These are phyloP conservation scores for Rhizophagus clarus DNA, from an alignment of 192 early-diverging fungal species.

Conservation along the genomic window DNA sequence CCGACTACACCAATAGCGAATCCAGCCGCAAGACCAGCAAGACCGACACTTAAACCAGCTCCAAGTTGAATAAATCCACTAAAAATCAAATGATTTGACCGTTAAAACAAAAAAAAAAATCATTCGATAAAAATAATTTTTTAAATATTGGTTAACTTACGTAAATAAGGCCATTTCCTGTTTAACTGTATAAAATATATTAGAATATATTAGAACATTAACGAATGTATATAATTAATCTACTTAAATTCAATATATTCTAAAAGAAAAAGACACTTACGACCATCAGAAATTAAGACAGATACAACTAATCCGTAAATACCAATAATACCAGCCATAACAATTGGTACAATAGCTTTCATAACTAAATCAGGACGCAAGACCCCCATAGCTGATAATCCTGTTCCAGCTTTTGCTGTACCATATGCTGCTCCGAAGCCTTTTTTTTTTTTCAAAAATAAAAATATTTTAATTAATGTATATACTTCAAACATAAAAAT, in stretches of 20 bases:
- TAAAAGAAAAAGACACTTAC: slow-evolving; percentile 52
- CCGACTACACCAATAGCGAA: slow-evolving; percentile 92
- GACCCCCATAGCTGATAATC: slow-evolving; percentile 84
- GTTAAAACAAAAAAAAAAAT: neutral
- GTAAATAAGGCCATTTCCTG: slow-evolving; percentile 67
- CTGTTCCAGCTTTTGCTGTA: slow-evolving; percentile 89
- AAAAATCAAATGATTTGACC: neutral
- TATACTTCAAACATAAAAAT: no score
- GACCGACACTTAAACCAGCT: slow-evolving; percentile 78
- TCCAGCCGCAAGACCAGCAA: slow-evolving; percentile 85
- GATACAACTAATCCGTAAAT: slow-evolving; percentile 98
- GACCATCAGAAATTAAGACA: slow-evolving; percentile 82
- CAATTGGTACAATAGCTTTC: slow-evolving; percentile 88
- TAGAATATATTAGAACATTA: no score
- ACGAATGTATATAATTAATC: neutral
- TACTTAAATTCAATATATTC: neutral
- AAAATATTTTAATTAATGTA: neutral
- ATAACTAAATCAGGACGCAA: slow-evolving; percentile 87
- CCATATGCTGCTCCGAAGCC: slow-evolving; percentile 92
- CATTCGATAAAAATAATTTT: neutral
- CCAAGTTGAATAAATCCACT: slow-evolving; percentile 80
- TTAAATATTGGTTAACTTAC: slow-evolving; percentile 33
- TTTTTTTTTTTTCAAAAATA: slow-evolving; percentile 37
- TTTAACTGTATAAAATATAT: slow-evolving; percentile 28
- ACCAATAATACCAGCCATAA: slow-evolving; percentile 99